Conservation (phyloP, 176 grass and related monocot species). For the Oryza officinalis region DNA sequence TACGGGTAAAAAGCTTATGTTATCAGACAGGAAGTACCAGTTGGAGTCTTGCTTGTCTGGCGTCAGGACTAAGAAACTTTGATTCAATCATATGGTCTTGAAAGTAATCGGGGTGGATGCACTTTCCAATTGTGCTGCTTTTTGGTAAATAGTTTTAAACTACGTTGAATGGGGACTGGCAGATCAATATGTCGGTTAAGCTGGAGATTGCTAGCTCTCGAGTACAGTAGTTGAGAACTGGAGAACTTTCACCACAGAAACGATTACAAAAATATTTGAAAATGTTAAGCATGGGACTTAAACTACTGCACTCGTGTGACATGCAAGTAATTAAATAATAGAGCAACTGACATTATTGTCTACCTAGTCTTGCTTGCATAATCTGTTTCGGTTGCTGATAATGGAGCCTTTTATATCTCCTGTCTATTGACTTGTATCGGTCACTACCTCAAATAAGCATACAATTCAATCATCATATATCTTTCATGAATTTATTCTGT, state of each 20-base stretch:
- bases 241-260: constrained; percentile 17
- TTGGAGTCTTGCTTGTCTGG: constrained; percentile 17
- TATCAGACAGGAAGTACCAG: not conserved
- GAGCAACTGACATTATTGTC: not conserved
- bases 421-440: not conserved
- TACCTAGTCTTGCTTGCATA: not conserved
- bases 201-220: constrained; percentile 24
- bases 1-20: not conserved
- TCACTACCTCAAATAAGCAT: not conserved
- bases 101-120: constrained; percentile 17
- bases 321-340: constrained; percentile 28
- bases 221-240: not conserved
- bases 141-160: not conserved
- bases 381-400: constrained; percentile 15
- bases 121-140: constrained; percentile 23
- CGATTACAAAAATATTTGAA: constrained; percentile 23
- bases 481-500: not conserved
- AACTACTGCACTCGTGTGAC: constrained; percentile 10
- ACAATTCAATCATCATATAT: constrained; percentile 6
- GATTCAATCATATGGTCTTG: constrained; percentile 42
- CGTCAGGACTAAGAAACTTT: not conserved
- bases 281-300: not conserved
- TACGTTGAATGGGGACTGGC: not conserved
- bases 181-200: constrained; percentile 12
- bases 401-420: not conserved